A percentile compares a stretch with the other conserved stretches of the same genome.
Conservation (phyloP, 2,329 filamentous ascomycete species). For the Hymenoscyphus scutula region DNA sequence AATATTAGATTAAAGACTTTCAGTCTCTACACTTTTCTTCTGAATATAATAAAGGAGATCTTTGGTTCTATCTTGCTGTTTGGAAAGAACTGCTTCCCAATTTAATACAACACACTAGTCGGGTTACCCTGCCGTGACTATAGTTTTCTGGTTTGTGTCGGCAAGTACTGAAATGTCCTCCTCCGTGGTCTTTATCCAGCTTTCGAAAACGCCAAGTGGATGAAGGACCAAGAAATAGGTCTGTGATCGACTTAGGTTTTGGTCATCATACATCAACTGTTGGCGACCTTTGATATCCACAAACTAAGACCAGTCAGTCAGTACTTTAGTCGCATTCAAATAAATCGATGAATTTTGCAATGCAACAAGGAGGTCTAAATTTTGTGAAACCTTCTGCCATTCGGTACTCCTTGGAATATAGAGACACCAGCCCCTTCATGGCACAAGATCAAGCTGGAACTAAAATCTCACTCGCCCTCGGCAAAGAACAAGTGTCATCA, state of each 20-base stretch:
- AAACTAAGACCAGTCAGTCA: neutral
- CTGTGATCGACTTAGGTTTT: neutral
- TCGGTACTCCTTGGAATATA: too few species aligned
- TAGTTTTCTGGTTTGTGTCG: neutral
- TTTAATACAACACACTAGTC: neutral
- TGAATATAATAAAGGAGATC: neutral
- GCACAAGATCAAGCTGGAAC: too few species aligned
- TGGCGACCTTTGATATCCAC: neutral
- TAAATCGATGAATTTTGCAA: neutral
- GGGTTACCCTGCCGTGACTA: neutral
- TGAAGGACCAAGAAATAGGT: neutral
- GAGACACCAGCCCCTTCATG: too few species aligned
- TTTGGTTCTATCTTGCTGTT: neutral
- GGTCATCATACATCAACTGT: neutral
- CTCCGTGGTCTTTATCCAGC: neutral
- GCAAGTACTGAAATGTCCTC: neutral
- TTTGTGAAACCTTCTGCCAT: neutral
- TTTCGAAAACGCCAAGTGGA: neutral
- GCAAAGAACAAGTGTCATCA: too few species aligned
- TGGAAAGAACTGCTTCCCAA: neutral
- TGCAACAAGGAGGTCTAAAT: neutral
- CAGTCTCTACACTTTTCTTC: neutral
- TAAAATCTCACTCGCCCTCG: too few species aligned
- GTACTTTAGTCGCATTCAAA: neutral
- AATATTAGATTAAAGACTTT: neutral